Evolutionary conservation across 1,284 basidiomycete species (phyloP), one percentile per base, ranked within the genome.

Genomic region (Leccinum pachyderme): DNA sequence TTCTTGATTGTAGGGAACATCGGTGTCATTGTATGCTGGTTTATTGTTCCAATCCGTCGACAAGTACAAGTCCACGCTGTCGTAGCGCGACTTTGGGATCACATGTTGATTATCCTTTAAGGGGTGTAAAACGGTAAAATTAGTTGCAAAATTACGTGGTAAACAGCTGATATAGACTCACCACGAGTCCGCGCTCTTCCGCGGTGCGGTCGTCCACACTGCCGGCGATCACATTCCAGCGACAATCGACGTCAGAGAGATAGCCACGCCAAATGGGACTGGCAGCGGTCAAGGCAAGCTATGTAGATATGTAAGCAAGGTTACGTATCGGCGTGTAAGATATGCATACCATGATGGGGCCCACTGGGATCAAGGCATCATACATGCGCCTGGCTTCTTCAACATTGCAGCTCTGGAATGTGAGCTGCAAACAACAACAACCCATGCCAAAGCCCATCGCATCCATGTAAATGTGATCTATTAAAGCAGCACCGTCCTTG

Each of bases 371-470:
- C 47, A 99, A 79, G 25, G 92, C 92, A 71, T 99, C 97, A 71
- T 99, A 99, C 69, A 98, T 84, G 50, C 89, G 80, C 63, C 94
- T 81, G 5, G 97, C 96, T 72, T 99, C 95, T 43, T 83, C 79
- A 28, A 99, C 86, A 72, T 94, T 93, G 73, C 91, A 96, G 0
- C 95, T 91, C 72, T 99, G 97, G 77, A 99, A 98, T 4, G 97
- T 99, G 61, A 99, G 82, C 69, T 99, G 97, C 50, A 99, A 77
- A 73, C 97, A 99, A 68, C 93, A 97, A 67, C 96, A 98, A 3
- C 97, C 97, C 96, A 98, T 99, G 45, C 97, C 97, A 72, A 99
- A 99, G 25, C 95, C 96, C 97, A 98, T 98, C 2, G 97, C 95
- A 73, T 99, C 97, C 81, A 99, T 85, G 73, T 99, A 99, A 63